These are phyloP conservation scores for Verticillium klebahnii DNA, from an alignment of 2,329 filamentous ascomycete genomes.

Conservation along the genomic window DNA sequence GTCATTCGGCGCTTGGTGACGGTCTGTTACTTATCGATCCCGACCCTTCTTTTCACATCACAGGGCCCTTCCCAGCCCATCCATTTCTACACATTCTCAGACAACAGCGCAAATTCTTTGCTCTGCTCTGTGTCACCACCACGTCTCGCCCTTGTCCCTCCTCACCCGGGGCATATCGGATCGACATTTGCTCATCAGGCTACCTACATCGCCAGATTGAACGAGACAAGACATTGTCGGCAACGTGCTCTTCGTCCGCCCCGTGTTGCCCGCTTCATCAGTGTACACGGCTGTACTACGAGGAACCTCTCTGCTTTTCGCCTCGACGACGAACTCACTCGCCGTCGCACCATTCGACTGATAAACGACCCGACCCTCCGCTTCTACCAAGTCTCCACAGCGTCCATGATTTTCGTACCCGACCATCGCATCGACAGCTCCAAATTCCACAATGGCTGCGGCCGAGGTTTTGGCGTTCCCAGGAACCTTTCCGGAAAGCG, in stretches of 20 bases:
- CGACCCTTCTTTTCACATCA: neutral
- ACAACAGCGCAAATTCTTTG: neutral
- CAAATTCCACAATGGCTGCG: slow-evolving; percentile 50
- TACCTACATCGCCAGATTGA: neutral
- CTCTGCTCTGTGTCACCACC: neutral
- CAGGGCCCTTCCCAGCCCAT: neutral
- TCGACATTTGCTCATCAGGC: neutral
- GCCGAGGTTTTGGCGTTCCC: slow-evolving; percentile 40
- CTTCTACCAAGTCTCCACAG: slow-evolving; percentile 20
- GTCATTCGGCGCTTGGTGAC: neutral
- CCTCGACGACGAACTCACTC: neutral
- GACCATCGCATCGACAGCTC: slow-evolving; percentile 35
- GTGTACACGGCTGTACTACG: neutral
- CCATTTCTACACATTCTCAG: neutral
- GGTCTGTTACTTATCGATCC: neutral
- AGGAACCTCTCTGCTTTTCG: neutral
- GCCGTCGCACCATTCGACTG: neutral
- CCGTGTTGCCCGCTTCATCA: neutral
- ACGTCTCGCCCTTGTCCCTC: neutral
- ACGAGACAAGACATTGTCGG: neutral
- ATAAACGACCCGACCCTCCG: neutral
- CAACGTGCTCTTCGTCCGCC: neutral
- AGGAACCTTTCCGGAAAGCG: slow-evolving; percentile 36
- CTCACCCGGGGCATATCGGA: neutral
- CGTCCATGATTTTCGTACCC: slow-evolving; percentile 49